Evolutionary conservation across 2,329 filamentous ascomycete species (phyloP).

Genomic region (Aspergillus flavus): DNA sequence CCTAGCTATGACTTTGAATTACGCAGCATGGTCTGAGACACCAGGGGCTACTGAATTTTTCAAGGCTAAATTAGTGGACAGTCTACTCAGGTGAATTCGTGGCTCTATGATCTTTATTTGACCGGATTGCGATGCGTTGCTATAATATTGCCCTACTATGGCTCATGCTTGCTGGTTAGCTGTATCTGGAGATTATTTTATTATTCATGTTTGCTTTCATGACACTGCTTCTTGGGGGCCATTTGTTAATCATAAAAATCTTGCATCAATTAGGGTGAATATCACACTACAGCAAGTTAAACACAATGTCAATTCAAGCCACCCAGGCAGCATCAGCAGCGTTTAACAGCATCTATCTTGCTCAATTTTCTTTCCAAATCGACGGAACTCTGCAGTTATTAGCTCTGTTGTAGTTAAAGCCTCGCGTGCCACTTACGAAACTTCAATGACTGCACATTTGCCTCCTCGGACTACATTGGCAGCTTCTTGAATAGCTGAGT

Average conservation of each 20-base stretch:
- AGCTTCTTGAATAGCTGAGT: neutral
- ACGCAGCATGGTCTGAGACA: neutral
- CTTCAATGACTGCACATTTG: neutral
- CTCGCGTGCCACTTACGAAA: neutral
- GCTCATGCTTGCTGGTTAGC: neutral
- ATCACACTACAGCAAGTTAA: neutral
- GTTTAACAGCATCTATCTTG: too few relatives aligned
- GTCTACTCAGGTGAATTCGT: neutral
- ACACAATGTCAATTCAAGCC: neutral
- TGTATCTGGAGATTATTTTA: neutral
- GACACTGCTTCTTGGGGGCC: too few relatives aligned
- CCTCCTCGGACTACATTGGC: neutral
- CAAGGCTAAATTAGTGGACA: neutral
- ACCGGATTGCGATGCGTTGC: neutral
- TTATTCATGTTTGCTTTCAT: too few relatives aligned
- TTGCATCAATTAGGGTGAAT: neutral
- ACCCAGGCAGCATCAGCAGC: neutral
- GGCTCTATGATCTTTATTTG: neutral
- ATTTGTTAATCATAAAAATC: neutral
- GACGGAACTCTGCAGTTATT: neutral
- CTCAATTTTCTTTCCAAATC: neutral
- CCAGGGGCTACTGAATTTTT: neutral
- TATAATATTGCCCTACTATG: neutral
- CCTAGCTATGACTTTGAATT: neutral
- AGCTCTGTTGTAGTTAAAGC: neutral